These are phyloP conservation scores for Mortierella claussenii DNA, from an alignment of 192 early-diverging fungal species.

Conservation along the genomic window DNA sequence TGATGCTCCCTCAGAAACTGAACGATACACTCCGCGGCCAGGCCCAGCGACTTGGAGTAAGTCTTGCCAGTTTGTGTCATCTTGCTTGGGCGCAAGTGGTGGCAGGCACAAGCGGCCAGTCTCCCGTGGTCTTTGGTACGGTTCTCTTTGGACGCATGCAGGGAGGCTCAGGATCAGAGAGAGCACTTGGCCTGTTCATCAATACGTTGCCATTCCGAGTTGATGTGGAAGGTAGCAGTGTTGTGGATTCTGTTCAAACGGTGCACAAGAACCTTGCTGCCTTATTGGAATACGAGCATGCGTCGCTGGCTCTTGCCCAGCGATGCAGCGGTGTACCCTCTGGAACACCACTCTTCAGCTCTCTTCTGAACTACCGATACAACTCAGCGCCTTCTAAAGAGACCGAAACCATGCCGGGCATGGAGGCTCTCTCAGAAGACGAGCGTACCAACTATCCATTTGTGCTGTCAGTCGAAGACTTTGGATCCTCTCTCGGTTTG, in stretches of 20 bases:
- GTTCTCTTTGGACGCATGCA: too few relatives aligned
- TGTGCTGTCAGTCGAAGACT: conserved; percentile 3
- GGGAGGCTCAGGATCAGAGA: neutral
- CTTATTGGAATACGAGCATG: conserved; percentile 10
- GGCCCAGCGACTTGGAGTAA: conserved; percentile 2
- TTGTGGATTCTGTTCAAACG: neutral
- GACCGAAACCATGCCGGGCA: neutral
- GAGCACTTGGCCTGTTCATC: conserved; percentile 4
- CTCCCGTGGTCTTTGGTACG: too few relatives aligned
- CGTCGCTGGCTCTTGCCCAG: conserved; percentile 9
- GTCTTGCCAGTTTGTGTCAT: neutral
- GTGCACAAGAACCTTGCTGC: neutral
- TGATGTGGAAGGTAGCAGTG: conserved; percentile 12
- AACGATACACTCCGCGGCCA: too few relatives aligned
- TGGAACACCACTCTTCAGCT: conserved; percentile 1
- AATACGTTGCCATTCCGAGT: conserved; percentile 12
- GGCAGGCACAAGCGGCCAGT: neutral
- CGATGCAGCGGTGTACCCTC: conserved; percentile 11
- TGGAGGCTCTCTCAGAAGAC: neutral
- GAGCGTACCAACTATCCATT: conserved; percentile 20
- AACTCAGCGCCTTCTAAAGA: neutral
- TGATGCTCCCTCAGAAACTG: too few relatives aligned
- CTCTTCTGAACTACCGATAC: conserved; percentile 13
- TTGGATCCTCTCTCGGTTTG: conserved; percentile 9
- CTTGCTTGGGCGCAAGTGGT: neutral